phyloP scores from a whole-genome alignment of 192 early-diverging fungal species.

The Endogone sp. region DNA sequence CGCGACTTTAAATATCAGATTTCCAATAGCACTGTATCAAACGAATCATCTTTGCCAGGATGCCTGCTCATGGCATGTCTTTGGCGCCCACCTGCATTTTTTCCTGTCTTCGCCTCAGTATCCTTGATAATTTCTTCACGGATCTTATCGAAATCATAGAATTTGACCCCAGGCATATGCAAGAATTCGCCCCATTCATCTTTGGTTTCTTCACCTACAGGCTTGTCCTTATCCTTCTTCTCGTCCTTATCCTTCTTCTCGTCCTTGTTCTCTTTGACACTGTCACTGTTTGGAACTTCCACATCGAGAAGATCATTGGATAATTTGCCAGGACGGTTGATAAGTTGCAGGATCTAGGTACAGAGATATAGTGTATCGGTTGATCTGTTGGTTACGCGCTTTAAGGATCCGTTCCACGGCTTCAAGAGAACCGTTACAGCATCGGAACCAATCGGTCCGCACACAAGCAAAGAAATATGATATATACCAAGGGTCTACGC shows the following conservation, averaged over 20 bases:
- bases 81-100: constrained; percentile 52
- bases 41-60: not conserved
- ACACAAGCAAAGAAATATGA: not conserved
- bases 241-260: constrained; percentile 13
- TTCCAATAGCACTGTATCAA: not conserved
- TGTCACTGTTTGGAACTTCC: constrained; percentile 24
- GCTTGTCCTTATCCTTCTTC: constrained; percentile 14
- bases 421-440: not conserved
- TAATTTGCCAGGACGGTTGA: constrained; percentile 75
- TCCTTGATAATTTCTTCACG: constrained; percentile 93
- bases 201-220: constrained; percentile 43
- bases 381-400: not conserved
- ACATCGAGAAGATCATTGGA: not conserved
- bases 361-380: not conserved
- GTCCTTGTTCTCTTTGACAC: constrained; percentile 43
- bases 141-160: constrained; percentile 94
- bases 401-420: not conserved
- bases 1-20: no score
- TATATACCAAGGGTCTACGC: constrained; percentile 81
- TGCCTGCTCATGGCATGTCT: not conserved
- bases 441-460: not conserved
- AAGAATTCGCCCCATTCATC: constrained; percentile 99
- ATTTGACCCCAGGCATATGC: constrained; percentile 96
- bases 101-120: constrained; percentile 85
- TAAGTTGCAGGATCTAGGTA: constrained; percentile 75